Conservation (phyloP, 495 filamentous ascomycete species). For the Trichocladium uniseriatum region DNA sequence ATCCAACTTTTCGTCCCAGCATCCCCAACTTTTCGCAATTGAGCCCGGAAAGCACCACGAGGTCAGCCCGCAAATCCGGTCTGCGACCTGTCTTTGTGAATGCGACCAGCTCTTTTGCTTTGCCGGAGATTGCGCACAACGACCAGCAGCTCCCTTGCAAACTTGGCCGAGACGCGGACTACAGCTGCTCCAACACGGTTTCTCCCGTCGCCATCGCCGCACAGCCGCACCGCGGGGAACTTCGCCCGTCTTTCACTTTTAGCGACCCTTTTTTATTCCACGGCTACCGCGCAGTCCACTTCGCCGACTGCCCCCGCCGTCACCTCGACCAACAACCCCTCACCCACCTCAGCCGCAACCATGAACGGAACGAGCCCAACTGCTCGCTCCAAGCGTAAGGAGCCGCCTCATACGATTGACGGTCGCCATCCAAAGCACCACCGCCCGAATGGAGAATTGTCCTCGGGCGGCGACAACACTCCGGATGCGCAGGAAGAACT, state of each 20-base stretch:
- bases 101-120: constrained; percentile 15
- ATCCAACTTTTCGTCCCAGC: too few species aligned
- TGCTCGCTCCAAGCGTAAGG: constrained; percentile 44
- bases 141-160: constrained; percentile 2
- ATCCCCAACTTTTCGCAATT: not conserved
- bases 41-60: not conserved
- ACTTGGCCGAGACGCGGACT: not conserved
- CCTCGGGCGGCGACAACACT: constrained; percentile 40
- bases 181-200: not conserved
- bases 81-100: constrained; percentile 12
- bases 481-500: constrained; percentile 32
- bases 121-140: constrained; percentile 16
- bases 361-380: constrained; percentile 18
- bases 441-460: constrained; percentile 35
- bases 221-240: not conserved
- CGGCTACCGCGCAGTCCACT: not conserved
- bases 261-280: not conserved
- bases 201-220: not conserved
- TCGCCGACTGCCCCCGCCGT: not conserved
- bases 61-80: not conserved
- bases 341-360: not conserved
- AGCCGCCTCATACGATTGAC: constrained; percentile 28
- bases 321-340: not conserved
- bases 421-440: constrained; percentile 43
- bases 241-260: not conserved